Evolutionary conservation across 768 basidiomycete genomes (phyloP), one percentile per base, ranked within the genome.

Genomic region (Kwoniella heveanensis): DNA sequence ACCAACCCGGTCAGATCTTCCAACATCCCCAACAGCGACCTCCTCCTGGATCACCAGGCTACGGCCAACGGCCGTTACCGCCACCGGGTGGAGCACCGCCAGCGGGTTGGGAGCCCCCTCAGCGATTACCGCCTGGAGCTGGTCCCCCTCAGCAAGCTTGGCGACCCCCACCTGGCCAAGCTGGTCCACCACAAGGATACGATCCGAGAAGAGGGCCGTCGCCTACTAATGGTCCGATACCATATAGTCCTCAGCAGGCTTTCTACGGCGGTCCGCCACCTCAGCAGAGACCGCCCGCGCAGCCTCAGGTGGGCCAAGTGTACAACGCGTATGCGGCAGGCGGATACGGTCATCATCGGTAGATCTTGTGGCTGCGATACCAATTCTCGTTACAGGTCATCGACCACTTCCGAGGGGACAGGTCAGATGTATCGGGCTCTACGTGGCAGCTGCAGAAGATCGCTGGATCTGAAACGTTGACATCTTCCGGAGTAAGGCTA

Each of bases 111-210:
- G 57, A 64, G 48, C 57, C 63, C 2, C 63, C 56, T 46, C 64
- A 65, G 44, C 53, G 64, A 37, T 52, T 65, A 54, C 64, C 64
- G 15, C 64, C 64, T 13, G 64, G 64, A 3, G 64, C 64, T 25
- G 54, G 54, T 24, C 53, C 60, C 15, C 68, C 68, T n/a, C 61
- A 67, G n/a, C 37, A 62, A 15, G 26, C 30, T 9, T 44, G 53
- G 26, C 54, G 52, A n/a, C 48, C 50, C 26, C 57, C 64, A 22
- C 56, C 57, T n/a, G 19, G 26, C 3, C 36, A 30, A 26, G 39
- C 52, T 13, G 37, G n/a, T 24, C 27, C 39, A 12, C 36, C 51
- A 25, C 24, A 46, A 29, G 61, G 61, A 10, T 59, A 60, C 17
- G 64, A 59, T 47, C 60, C 62, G 4, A 25, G 62, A 29, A 25